phyloP scores from a whole-genome alignment of 2,329 filamentous ascomycete genomes.

The Blastomyces gilchristii region DNA sequence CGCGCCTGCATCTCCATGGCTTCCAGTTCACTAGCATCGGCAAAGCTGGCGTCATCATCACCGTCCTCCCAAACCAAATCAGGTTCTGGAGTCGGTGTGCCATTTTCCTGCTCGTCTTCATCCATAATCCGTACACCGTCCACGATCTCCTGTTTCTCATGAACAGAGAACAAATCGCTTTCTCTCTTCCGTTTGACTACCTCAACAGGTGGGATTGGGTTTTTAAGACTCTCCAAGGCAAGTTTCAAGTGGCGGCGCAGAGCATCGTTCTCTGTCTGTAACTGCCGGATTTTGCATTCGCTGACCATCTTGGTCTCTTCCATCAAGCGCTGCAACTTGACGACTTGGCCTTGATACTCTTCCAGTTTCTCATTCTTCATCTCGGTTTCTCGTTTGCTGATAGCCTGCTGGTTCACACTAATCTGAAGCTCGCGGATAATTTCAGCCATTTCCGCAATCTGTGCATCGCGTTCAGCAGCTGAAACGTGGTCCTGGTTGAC shows the following conservation, averaged over 20 bases:
- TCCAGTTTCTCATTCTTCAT: slow-evolving; percentile 76
- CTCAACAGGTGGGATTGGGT: slow-evolving; percentile 61
- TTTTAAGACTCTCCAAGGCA: slow-evolving; percentile 74
- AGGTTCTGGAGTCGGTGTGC: slow-evolving; percentile 22
- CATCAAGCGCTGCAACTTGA: slow-evolving; percentile 88
- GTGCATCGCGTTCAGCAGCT: slow-evolving; percentile 83
- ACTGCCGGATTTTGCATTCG: slow-evolving; percentile 83
- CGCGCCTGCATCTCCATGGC: slow-evolving; percentile 64
- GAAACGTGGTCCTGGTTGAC: slow-evolving; percentile 95
- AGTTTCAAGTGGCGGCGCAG: slow-evolving; percentile 78
- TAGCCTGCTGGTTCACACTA: slow-evolving; percentile 51
- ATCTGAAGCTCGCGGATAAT: slow-evolving; percentile 82
- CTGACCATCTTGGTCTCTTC: slow-evolving; percentile 83
- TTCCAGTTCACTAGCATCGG: slow-evolving; percentile 30
- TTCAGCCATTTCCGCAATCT: slow-evolving; percentile 89
- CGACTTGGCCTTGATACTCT: slow-evolving; percentile 86
- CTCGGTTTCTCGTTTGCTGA: slow-evolving; percentile 64
- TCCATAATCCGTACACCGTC: slow-evolving; percentile 30
- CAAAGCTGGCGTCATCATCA: slow-evolving; percentile 7
- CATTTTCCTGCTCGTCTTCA: slow-evolving; percentile 44
- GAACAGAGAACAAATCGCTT: slow-evolving; percentile 30
- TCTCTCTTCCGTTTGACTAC: slow-evolving; percentile 22
- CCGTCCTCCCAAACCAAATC: slow-evolving; percentile 26
- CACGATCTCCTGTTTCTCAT: slow-evolving; percentile 29
- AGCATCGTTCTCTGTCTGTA: slow-evolving; percentile 85